Evolutionary conservation across 345 rosid genomes (phyloP), one percentile per base, ranked within the genome.

Genomic region (Viola odorata): DNA sequence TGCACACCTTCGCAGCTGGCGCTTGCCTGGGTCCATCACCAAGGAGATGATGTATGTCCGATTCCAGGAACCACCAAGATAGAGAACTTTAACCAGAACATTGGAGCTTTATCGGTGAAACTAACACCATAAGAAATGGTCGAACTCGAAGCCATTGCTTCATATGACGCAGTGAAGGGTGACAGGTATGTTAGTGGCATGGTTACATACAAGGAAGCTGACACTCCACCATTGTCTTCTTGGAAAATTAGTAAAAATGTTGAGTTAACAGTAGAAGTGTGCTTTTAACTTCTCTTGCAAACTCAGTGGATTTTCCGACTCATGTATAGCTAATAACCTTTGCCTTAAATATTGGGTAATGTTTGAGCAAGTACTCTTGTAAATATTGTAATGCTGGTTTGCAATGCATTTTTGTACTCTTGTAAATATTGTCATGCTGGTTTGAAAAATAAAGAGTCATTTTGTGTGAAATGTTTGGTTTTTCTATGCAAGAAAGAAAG

Each of bases 401-500:
- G n/a, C n/a, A n/a, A n/a, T n/a, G n/a, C n/a, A n/a, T n/a, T n/a
- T n/a, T n/a, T n/a, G n/a, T n/a, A n/a, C n/a, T n/a, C n/a, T n/a
- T n/a, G n/a, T n/a, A n/a, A n/a, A n/a, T n/a, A n/a, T n/a, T n/a
- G n/a, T n/a, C n/a, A n/a, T n/a, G n/a, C n/a, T n/a, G n/a, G n/a
- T n/a, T n/a, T n/a, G n/a, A n/a, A n/a, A n/a, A n/a, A n/a, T n/a
- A n/a, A n/a, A n/a, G n/a, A n/a, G n/a, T n/a, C n/a, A n/a, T n/a
- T n/a, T n/a, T n/a, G n/a, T n/a, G n/a, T n/a, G n/a, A n/a, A n/a
- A n/a, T 62, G 55, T 58, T n/a, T 85, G 98, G 87, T 92, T 92
- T 66, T 92, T 87, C 89, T 92, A 96, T 5, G 96, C 96, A 41
- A 85, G 98, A 73, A 92, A 92, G 58, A 96, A 92, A 60, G 96